Base-by-base conservation (phyloP, 2,329 filamentous ascomycete species). In the Penicillium sp. region DNA sequence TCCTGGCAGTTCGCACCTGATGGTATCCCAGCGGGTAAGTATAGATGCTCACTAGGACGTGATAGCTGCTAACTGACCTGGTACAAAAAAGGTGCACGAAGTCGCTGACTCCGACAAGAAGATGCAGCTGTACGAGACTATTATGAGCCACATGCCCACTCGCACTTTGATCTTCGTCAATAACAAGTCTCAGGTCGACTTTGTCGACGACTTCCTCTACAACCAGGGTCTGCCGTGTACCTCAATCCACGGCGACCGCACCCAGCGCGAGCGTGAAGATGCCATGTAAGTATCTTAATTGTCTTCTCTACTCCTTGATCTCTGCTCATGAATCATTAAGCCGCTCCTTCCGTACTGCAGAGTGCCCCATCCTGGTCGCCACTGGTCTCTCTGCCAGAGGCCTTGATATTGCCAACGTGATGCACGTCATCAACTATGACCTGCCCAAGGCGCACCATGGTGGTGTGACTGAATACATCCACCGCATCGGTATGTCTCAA, bases 351-450 rank as follows among this genome's bases (percentile, higher is more conserved):
- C 87, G 89, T 20, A 79, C 77, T 20, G 93, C 89, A 1, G 83
- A 82, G 29, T 81, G 83, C 9, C 92, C 93, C 0, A 89, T 99
- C 53, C 74, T 99, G 55, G 84, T 97, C 56, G 86, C 93, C 11
- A 97, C 93, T 22, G 90, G 90, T 46, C 84, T 99, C 49, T 87
- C 89, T 49, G 89, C 91, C 68, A 91, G 94, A 65, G 94, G 94
- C 6, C 86, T 97, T 31, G 92, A 97, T 64, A 88, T 97, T 33
- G 85, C 85, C 55, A 91, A 94, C 61, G 88, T 97, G 6, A 85
- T 87, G 78, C 91, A 96, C 61, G 89, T 99, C 57, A 88, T 99
- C 81, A 97, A 99, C 76, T 97, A 87, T 65, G 92, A 97, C 58
- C 79, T 97, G 1, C 93, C 93, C 0, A 85, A 81, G 5, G 75